These are phyloP conservation scores for Acorus calamus DNA, from an alignment of 106 monocot species.

Conservation along the genomic window DNA sequence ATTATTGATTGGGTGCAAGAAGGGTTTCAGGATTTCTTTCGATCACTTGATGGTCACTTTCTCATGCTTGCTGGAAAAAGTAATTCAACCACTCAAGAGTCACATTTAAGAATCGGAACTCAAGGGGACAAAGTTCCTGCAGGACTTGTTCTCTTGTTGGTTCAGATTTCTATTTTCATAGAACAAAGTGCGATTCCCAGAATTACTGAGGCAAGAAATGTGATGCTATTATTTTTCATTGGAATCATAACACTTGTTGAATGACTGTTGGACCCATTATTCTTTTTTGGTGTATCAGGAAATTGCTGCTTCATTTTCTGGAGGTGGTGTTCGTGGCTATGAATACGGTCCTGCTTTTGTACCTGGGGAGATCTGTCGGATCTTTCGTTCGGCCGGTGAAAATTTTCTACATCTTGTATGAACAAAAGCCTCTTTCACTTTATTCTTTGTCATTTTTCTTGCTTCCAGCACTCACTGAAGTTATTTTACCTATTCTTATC, in stretches of 20 bases:
- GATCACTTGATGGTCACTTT: slow-evolving; percentile 58
- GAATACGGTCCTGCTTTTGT: slow-evolving; percentile 94
- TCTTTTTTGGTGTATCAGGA: slow-evolving; percentile 34
- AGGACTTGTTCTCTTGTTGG: slow-evolving; percentile 71
- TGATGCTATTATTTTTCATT: background rate
- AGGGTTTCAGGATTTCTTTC: slow-evolving; percentile 91
- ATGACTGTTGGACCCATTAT: background rate
- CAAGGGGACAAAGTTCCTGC: slow-evolving; percentile 59
- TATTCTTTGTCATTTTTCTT: too few species aligned
- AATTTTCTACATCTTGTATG: slow-evolving; percentile 75
- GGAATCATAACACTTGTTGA: slow-evolving; percentile 1
- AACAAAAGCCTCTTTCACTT: background rate
- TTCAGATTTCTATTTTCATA: slow-evolving; percentile 74
- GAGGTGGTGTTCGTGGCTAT: slow-evolving; percentile 65
- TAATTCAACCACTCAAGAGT: slow-evolving; percentile 17
- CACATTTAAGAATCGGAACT: slow-evolving; percentile 14
- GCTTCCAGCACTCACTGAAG: too few species aligned
- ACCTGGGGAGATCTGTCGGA: slow-evolving; percentile 83
- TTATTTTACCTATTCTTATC: background rate
- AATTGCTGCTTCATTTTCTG: slow-evolving; percentile 93
- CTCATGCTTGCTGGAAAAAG: slow-evolving; percentile 59
- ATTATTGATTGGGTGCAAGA: slow-evolving; percentile 91
- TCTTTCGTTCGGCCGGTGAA: slow-evolving; percentile 76
- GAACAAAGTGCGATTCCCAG: slow-evolving; percentile 93
- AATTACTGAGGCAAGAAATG: slow-evolving; percentile 67